A percentile compares a stretch with the other conserved stretches of the same genome.
Evolutionary conservation across 257 asterid genomes (phyloP).

Genomic region (Solanum medicagineum): DNA sequence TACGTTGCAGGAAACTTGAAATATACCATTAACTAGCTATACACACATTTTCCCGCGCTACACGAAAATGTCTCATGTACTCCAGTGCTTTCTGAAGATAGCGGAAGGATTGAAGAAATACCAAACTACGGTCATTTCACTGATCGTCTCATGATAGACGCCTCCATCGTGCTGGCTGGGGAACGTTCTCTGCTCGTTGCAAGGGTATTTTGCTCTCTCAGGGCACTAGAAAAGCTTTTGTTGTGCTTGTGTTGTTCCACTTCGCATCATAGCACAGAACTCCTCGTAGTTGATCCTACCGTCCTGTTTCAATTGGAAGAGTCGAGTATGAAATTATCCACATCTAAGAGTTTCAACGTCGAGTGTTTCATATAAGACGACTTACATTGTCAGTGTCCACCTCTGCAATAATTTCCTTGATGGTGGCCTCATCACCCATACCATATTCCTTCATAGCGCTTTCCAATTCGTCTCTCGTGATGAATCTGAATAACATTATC

Average conservation of each 20-base stretch:
- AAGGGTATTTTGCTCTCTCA: not conserved
- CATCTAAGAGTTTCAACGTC: not conserved
- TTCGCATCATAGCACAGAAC: conserved; percentile 91
- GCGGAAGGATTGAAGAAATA: not conserved
- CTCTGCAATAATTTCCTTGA: conserved; percentile 70
- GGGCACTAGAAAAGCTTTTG: conserved; percentile 40
- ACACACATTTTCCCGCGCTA: not conserved
- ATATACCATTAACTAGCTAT: not conserved
- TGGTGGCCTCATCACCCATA: conserved; percentile 70
- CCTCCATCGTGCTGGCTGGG: not conserved
- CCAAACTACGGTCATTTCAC: not conserved
- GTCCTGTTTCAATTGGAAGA: conserved; percentile 24
- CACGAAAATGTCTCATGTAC: not conserved
- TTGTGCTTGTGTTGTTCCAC: conserved; percentile 48
- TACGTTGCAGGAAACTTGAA: not conserved
- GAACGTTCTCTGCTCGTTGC: conserved; percentile 3
- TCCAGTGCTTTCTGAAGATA: not conserved
- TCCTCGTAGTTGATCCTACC: conserved; percentile 86
- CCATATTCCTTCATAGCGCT: conserved; percentile 78
- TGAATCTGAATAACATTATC: conserved; percentile 32
- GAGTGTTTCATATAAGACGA: not conserved
- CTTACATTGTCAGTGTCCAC: conserved; percentile 88
- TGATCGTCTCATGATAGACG: not conserved
- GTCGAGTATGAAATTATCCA: not conserved
- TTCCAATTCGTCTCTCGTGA: conserved; percentile 73